Conservation (phyloP, 805 yeast species). For the Starmera amethionina region DNA sequence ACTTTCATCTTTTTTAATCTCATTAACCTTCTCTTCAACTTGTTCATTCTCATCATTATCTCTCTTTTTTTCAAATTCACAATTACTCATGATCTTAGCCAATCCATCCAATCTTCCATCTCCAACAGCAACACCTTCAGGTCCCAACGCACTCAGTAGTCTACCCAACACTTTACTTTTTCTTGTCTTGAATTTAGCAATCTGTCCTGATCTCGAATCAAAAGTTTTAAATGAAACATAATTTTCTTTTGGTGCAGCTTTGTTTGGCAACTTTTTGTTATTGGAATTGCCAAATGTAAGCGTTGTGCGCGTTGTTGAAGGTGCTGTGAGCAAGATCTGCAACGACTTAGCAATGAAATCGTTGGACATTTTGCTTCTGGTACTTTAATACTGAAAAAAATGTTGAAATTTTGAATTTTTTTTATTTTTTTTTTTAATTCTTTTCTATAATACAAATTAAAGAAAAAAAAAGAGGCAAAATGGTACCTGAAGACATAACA, state of each 20-base stretch:
- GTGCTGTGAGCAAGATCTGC: not conserved
- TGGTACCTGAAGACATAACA: conserved; percentile 31
- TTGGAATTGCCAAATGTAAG: not conserved
- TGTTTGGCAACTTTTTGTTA: not conserved
- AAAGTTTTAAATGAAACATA: conserved; percentile 42
- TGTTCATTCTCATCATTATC: not conserved
- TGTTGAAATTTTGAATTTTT: too few relatives aligned
- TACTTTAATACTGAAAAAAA: too few relatives aligned
- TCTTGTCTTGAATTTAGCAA: conserved; percentile 45
- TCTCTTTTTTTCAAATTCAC: not conserved
- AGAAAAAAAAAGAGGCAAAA: not conserved
- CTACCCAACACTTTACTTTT: conserved; percentile 64
- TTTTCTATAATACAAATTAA: too few relatives aligned
- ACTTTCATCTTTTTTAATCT: not conserved
- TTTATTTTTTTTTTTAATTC: too few relatives aligned
- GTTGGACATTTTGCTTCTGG: not conserved
- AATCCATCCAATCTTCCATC: not conserved
- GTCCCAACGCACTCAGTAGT: conserved; percentile 64
- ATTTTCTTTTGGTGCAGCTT: conserved; percentile 5
- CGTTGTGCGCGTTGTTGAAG: not conserved
- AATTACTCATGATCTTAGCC: not conserved
- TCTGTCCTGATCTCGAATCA: conserved; percentile 57
- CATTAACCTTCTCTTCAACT: not conserved
- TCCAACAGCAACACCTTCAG: conserved; percentile 34
- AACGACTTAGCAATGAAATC: not conserved